Conservation (phyloP, 192 early-diverging fungal species). For the Backusella macrospora region DNA sequence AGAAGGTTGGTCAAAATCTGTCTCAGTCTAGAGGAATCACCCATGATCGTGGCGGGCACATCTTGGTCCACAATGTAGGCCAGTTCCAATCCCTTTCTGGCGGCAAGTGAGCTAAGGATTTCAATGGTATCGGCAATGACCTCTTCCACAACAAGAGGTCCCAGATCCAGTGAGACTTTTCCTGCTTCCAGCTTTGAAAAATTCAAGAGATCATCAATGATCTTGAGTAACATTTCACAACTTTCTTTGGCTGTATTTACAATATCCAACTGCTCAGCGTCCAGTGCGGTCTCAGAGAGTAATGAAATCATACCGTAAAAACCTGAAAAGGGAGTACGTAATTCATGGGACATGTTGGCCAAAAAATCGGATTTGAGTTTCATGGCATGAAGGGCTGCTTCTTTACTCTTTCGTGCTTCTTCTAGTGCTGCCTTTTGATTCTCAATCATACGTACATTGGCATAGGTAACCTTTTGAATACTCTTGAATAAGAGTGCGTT, state of each 20-base stretch:
- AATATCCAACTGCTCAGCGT: constrained; percentile 52
- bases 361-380: constrained; percentile 63
- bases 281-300: constrained; percentile 49
- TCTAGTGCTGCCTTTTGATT: constrained; percentile 35
- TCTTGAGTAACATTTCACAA: constrained; percentile 51
- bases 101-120: constrained; percentile 53
- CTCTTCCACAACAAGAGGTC: constrained; percentile 52
- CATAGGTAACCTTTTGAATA: constrained; percentile 41
- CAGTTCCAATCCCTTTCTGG: constrained; percentile 56
- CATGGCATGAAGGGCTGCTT: constrained; percentile 42
- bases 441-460: constrained; percentile 42
- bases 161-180: constrained; percentile 53
- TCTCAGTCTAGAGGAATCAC: constrained; percentile 58
- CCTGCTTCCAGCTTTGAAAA: constrained; percentile 66
- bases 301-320: constrained; percentile 58
- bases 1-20: constrained; percentile 64
- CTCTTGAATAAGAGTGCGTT: constrained; percentile 53
- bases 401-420: constrained; percentile 36
- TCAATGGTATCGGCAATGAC: constrained; percentile 63
- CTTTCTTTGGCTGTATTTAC: constrained; percentile 53
- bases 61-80: constrained; percentile 53
- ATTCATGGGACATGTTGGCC: constrained; percentile 80
- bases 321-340: constrained; percentile 67
- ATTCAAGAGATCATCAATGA: constrained; percentile 57
- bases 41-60: constrained; percentile 57